Conservation (phyloP, 2,329 filamentous ascomycete species). For the Alternaria panax region DNA sequence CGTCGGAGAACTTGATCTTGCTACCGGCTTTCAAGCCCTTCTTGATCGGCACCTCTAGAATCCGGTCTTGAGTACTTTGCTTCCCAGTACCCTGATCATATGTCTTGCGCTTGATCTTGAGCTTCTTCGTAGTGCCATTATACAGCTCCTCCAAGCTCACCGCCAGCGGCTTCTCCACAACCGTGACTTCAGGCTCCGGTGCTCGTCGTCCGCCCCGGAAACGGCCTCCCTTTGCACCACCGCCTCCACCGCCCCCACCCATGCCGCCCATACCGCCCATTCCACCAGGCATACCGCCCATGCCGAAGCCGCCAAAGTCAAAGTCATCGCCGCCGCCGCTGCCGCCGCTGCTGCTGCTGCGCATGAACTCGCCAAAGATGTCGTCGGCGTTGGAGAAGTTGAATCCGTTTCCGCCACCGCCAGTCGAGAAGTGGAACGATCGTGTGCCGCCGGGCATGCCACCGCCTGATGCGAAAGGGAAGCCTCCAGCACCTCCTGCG, state of each 20-base stretch:
- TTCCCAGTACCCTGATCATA: constrained; percentile 84
- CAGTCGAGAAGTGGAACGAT: constrained; percentile 71
- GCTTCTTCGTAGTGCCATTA: constrained; percentile 89
- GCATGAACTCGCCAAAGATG: constrained; percentile 86
- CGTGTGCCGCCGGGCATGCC: constrained; percentile 63
- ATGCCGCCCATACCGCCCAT: constrained; percentile 49
- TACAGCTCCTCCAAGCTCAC: constrained; percentile 89
- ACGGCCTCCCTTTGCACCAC: constrained; percentile 47
- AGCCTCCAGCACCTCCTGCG: constrained; percentile 54
- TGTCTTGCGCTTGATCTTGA: constrained; percentile 96
- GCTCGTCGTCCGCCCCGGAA: constrained; percentile 53
- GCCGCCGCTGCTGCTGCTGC: constrained; percentile 61
- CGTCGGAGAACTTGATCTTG: constrained; percentile 97
- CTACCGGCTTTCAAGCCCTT: constrained; percentile 93
- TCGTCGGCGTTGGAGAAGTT: constrained; percentile 82
- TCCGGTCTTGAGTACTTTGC: constrained; percentile 84
- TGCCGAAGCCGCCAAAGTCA: constrained; percentile 51
- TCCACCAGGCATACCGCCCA: constrained; percentile 44
- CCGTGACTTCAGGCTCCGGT: constrained; percentile 83
- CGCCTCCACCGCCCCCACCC: constrained; percentile 60
- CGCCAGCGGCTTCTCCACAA: constrained; percentile 83
- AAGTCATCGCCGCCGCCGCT: constrained; percentile 63
- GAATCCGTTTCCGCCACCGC: constrained; percentile 69
- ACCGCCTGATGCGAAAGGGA: constrained; percentile 64
- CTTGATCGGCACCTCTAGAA: constrained; percentile 94